phyloP scores from a whole-genome alignment of 352 stramenopile species.

The Phytophthora sojae region DNA sequence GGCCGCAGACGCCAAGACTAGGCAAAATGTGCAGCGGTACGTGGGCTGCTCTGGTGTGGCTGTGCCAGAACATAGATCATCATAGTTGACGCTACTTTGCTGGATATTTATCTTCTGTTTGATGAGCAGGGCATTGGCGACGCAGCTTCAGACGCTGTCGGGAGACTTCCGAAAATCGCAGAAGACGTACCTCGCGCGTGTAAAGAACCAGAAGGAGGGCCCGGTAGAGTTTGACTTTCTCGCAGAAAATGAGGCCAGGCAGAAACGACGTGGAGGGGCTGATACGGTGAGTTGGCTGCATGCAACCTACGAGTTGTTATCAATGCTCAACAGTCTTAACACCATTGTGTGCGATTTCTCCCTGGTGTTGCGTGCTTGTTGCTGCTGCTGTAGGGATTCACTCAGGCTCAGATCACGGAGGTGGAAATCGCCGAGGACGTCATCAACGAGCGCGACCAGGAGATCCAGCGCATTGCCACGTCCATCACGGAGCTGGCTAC shows the following conservation, averaged over 20 bases:
- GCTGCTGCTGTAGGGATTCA: constrained; percentile 83
- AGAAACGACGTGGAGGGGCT: constrained; percentile 51
- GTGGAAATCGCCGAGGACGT: constrained; percentile 96
- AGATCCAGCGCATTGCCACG: constrained; percentile 98
- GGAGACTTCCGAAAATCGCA: constrained; percentile 97
- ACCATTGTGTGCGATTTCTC: background rate
- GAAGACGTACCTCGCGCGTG: constrained; percentile 97
- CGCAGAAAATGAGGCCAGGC: constrained; percentile 73
- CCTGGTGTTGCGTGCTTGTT: constrained; percentile 21
- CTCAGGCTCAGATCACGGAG: constrained; percentile 94
- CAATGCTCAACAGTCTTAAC: background rate
- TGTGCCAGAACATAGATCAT: background rate
- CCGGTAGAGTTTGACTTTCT: constrained; percentile 93
- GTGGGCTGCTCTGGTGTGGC: constrained; percentile 4
- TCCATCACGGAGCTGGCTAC: constrained; percentile 99
- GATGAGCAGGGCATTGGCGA: constrained; percentile 87
- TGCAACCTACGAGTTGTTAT: background rate
- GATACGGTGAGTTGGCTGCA: constrained; percentile 26
- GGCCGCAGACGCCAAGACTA: constrained; percentile 82
- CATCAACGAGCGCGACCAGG: constrained; percentile 95
- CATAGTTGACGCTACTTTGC: constrained; percentile 6
- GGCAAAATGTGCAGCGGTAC: constrained; percentile 85
- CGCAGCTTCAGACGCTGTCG: constrained; percentile 97
- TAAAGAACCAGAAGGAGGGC: constrained; percentile 98
- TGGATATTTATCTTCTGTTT: background rate